Percentiles rank a stretch among this genome's conserved stretches.
phyloP scores from a whole-genome alignment of 148 eudicot species.

The Vaccinium vitisidaea region DNA sequence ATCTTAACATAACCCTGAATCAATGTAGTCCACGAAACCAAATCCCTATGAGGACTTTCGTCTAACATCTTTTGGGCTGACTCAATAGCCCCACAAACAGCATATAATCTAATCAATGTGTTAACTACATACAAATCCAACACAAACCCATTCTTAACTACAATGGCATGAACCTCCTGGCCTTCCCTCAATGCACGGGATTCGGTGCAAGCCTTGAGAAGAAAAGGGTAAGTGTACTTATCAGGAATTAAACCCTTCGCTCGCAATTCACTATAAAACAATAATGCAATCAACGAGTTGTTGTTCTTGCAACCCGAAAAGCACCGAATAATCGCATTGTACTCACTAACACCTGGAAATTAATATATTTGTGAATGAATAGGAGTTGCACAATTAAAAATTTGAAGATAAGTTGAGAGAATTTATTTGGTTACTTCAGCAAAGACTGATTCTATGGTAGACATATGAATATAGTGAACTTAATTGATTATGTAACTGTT shows the following conservation, averaged over 20 bases:
- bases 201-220: constrained; percentile 14
- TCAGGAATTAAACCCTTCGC: constrained; percentile 25
- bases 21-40: constrained; percentile 38
- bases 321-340: constrained; percentile 22
- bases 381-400: background rate
- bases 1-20: constrained; percentile 34
- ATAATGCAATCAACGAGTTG: constrained; percentile 14
- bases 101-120: constrained; percentile 31
- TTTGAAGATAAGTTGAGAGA: background rate
- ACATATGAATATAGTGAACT: too few species aligned
- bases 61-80: constrained; percentile 22
- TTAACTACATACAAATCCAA: constrained; percentile 32
- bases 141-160: constrained; percentile 28
- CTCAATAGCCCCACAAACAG: constrained; percentile 22
- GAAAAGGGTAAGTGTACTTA: constrained; percentile 13
- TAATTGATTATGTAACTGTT: too few species aligned
- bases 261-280: constrained; percentile 20
- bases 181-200: constrained; percentile 8
- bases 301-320: constrained; percentile 18
- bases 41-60: constrained; percentile 23
- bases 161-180: constrained; percentile 23
- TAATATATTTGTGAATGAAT: background rate
- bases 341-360: constrained; percentile 2
- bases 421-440: background rate
- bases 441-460: too few species aligned